Evolutionary conservation across 164 flowering plant species (phyloP), one percentile per base, ranked within the genome.

Genomic region (Magnolia kwangsiensis): DNA sequence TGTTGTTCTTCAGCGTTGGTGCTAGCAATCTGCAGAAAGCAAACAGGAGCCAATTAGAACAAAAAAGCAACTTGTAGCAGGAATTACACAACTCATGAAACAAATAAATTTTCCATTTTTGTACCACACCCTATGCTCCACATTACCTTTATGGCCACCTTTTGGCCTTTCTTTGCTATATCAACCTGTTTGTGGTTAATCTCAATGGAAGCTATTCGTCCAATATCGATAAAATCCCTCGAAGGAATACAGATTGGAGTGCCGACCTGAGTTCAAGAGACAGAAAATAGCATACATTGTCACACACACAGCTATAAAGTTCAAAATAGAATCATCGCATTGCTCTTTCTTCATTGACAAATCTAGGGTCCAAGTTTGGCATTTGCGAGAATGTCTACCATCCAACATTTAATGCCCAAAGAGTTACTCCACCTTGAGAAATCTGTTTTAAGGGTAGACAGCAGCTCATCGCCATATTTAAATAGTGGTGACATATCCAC

Each of bases 81-180:
- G 61, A 55, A 55, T 55, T 55, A 11, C 2, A 55, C 13, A 55
- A 55, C 61, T 55, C 13, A 11, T 7, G n/a, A 66, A 74, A 50
- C 63, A 74, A 50, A 37, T 21, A 13, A 65, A 65, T 21, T 13
- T 7, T 7, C 37, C 7, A 27, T 20, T 59, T 37, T 0, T 16
- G 51, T 31, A 4, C 37, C 37, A 18, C 51, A 73, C 50, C 6
- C 29, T 10, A 10, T 74, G 19, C 31, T 24, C 37, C n/a, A 20
- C 50, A 76, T 78, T 89, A 96, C 98, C 99, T 96, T 94, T 71
- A 96, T 89, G 74, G 99, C 98, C 24, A 94, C 97, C 82, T 86
- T 88, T 78, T 86, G 91, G 72, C 98, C 98, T 82, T 96, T 96
- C 88, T 90, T 96, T 29, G 98, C 99, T 63, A 37, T 19, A 78